These are phyloP conservation scores for Calophaca sinica DNA, from an alignment of 306 rosid species.

Conservation along the genomic window DNA sequence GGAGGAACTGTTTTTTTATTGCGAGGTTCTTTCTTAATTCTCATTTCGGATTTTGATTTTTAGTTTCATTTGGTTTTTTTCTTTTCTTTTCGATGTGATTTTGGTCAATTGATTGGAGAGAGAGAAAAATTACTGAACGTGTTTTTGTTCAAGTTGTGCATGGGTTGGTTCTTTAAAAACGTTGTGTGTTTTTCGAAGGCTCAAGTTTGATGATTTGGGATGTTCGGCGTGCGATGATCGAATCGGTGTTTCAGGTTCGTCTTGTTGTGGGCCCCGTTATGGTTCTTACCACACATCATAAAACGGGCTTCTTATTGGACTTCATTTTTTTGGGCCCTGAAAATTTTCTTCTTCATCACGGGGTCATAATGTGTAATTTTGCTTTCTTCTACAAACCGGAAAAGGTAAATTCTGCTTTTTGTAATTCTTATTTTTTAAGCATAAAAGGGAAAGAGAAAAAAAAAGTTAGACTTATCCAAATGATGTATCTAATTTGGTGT, in stretches of 20 bases:
- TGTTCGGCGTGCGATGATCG: conserved; percentile 53
- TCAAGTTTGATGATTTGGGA: conserved; percentile 49
- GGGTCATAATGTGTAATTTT: no score
- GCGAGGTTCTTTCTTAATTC: conserved; percentile 6
- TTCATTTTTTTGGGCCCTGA: no score
- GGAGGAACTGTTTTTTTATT: conserved; percentile 55
- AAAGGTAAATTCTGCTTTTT: no score
- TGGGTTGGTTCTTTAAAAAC: conserved; percentile 40
- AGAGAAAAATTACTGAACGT: conserved; percentile 43
- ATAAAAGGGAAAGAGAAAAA: no score
- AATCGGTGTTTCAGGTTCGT: conserved; percentile 53
- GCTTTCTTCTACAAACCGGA: no score
- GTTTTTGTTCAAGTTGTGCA: conserved; percentile 37
- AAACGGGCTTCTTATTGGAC: no score
- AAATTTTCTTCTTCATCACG: no score
- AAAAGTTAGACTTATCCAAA: no score
- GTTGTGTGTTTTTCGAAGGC: conserved; percentile 1
- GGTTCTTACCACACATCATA: neutral
- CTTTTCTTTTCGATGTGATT: neutral
- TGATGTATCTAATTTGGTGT: no score
- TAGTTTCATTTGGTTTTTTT: neutral
- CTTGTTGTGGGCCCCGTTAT: conserved; percentile 54
- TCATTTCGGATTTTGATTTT: conserved; percentile 26
- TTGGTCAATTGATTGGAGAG: conserved; percentile 33
- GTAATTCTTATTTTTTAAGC: no score